phyloP scores from a whole-genome alignment of 2,329 filamentous ascomycete genomes.

The Nemania bipapillata region DNA sequence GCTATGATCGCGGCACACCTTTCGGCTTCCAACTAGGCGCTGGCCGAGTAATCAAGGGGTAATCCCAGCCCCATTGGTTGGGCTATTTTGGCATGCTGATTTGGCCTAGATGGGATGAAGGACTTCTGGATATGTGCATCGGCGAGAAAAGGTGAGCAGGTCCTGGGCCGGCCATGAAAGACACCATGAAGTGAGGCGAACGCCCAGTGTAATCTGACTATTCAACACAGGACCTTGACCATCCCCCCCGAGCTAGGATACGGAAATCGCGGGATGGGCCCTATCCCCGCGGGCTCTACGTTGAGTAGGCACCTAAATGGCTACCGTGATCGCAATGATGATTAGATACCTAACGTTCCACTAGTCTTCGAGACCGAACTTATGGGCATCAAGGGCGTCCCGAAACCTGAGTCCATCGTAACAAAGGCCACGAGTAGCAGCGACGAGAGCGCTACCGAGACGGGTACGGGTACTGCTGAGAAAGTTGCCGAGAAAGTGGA shows the following conservation, averaged over 20 bases:
- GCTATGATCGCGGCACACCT: constrained; percentile 80
- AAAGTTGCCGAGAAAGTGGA: constrained; percentile 59
- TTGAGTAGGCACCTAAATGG: constrained; percentile 65
- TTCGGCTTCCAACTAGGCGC: constrained; percentile 82
- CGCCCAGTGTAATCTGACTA: constrained; percentile 34
- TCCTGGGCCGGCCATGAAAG: background rate
- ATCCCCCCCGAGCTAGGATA: constrained; percentile 90
- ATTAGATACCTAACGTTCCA: constrained; percentile 27
- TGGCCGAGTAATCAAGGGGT: constrained; percentile 91
- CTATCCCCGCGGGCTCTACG: constrained; percentile 84
- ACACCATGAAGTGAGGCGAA: constrained; percentile 10
- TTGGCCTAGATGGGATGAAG: constrained; percentile 80
- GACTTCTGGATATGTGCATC: constrained; percentile 91
- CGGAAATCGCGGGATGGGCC: constrained; percentile 77
- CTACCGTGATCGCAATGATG: background rate
- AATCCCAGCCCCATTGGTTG: constrained; percentile 16
- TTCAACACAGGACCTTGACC: constrained; percentile 72
- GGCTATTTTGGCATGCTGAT: constrained; percentile 3
- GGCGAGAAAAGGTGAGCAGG: constrained; percentile 78
- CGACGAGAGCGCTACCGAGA: constrained; percentile 46
- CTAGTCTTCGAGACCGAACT: constrained; percentile 91
- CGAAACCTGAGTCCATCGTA: constrained; percentile 60
- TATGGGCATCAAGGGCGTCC: constrained; percentile 81
- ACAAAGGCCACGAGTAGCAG: constrained; percentile 52
- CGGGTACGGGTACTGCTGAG: constrained; percentile 51